These are phyloP conservation scores for Fusarium transvaalense DNA, from an alignment of 2,329 filamentous ascomycete genomes.

Conservation along the genomic window DNA sequence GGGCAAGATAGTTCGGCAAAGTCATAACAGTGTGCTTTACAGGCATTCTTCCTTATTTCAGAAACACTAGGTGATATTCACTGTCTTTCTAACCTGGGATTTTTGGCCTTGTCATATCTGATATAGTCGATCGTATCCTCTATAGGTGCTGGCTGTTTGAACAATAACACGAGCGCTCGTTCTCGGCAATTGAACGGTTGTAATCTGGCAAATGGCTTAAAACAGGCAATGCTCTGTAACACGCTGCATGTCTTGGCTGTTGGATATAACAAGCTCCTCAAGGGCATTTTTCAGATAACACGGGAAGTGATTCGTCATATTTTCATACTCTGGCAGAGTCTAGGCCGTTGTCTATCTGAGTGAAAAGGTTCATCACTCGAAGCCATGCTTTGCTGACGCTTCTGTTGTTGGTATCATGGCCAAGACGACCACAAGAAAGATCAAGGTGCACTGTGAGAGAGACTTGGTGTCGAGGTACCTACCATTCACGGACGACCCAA, in stretches of 20 bases:
- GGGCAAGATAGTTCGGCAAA: conserved; percentile 2
- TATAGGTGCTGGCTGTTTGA: conserved; percentile 12
- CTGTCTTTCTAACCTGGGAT: conserved; percentile 11
- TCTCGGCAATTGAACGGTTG: conserved; percentile 25
- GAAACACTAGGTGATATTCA: conserved; percentile 15
- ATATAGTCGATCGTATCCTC: conserved; percentile 2
- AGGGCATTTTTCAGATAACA: conserved; percentile 20
- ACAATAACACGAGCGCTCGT: conserved; percentile 3
- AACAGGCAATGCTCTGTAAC: conserved; percentile 27
- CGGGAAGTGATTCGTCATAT: conserved; percentile 46
- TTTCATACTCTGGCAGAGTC: conserved; percentile 8
- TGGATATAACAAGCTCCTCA: not conserved
- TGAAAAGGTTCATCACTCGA: conserved; percentile 10
- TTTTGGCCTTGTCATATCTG: conserved; percentile 28
- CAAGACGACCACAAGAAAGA: not conserved
- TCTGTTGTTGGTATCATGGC: not conserved
- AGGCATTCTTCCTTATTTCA: not conserved
- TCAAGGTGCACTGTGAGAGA: conserved; percentile 33
- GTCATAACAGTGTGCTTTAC: not conserved
- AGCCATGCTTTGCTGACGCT: conserved; percentile 25
- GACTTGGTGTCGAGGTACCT: conserved; percentile 28
- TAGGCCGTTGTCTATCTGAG: conserved; percentile 17
- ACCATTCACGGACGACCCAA: conserved; percentile 3
- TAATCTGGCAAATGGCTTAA: conserved; percentile 2
- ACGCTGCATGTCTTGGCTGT: conserved; percentile 23